Evolutionary conservation across 2,329 filamentous ascomycete species (phyloP).

Genomic region (Ophiostoma triangulosporum): DNA sequence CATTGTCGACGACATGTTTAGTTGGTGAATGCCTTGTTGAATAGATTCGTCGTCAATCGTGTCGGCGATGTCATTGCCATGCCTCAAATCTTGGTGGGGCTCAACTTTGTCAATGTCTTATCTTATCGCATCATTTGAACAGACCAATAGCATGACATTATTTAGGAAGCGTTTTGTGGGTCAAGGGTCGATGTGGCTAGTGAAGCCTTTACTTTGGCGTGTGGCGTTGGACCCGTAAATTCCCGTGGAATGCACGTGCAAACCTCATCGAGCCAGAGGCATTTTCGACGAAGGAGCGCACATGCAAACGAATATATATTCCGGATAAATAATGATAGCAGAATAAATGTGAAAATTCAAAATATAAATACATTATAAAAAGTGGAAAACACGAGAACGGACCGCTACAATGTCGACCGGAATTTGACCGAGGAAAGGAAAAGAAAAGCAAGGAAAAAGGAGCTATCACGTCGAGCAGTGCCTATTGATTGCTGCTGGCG

Average conservation of each 20-base stretch:
- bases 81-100: not conserved
- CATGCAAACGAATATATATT: not conserved
- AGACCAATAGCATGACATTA: not conserved
- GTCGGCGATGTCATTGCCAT: not conserved
- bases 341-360: not conserved
- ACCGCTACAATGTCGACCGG: constrained; percentile 7
- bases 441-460: not conserved
- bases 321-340: not conserved
- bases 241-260: not conserved
- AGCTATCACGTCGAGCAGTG: constrained; percentile 1
- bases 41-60: not conserved
- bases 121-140: not conserved
- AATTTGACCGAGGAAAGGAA: constrained; percentile 6
- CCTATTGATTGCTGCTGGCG: not conserved
- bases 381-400: constrained; percentile 6
- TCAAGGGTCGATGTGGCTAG: not conserved
- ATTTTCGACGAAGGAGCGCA: constrained; percentile 1
- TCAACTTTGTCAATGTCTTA: not conserved
- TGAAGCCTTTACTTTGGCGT: not conserved
- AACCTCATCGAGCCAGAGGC: no score
- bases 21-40: no score
- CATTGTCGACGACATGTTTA: constrained; percentile 22
- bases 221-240: not conserved
- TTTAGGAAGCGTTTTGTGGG: not conserved
- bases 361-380: not conserved